phyloP scores from a whole-genome alignment of 2,329 filamentous ascomycete species.

The Cladophialophora exuberans region DNA sequence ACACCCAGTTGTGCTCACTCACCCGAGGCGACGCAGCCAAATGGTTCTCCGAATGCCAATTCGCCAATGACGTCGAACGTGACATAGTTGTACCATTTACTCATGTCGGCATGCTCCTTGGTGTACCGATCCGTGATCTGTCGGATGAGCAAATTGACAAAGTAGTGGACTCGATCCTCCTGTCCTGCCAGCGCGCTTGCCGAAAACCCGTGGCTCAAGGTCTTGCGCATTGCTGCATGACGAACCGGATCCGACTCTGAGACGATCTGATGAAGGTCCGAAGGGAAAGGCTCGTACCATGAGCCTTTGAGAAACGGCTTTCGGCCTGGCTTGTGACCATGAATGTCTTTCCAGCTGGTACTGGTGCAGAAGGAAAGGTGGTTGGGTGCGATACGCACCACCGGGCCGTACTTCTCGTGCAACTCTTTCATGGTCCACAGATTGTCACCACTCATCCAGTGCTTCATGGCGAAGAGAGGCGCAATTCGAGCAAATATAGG shows the following conservation, averaged over 20 bases:
- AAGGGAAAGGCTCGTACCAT: not conserved
- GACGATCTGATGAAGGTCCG: slow-evolving; percentile 6
- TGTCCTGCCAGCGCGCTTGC: slow-evolving; percentile 42
- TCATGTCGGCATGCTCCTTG: slow-evolving; percentile 13
- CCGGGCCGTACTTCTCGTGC: slow-evolving; percentile 17
- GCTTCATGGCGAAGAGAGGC: slow-evolving; percentile 45
- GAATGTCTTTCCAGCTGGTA: slow-evolving; percentile 1
- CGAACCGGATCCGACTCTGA: slow-evolving; percentile 1
- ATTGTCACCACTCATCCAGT: slow-evolving; percentile 42
- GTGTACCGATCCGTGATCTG: slow-evolving; percentile 4
- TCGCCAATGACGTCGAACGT: slow-evolving; percentile 30
- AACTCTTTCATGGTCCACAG: slow-evolving; percentile 35
- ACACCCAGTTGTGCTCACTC: not conserved
- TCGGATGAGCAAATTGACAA: slow-evolving; percentile 18
- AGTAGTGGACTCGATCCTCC: slow-evolving; percentile 33
- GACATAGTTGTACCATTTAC: slow-evolving; percentile 26
- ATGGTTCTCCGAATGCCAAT: slow-evolving; percentile 35
- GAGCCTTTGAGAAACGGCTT: slow-evolving; percentile 1
- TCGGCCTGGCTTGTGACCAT: not conserved
- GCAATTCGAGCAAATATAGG: slow-evolving; percentile 41
- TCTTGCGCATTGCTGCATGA: slow-evolving; percentile 7
- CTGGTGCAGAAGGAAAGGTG: slow-evolving; percentile 46
- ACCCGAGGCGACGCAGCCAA: slow-evolving; percentile 35
- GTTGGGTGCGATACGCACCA: slow-evolving; percentile 24
- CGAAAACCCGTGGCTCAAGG: slow-evolving; percentile 8